A percentile compares a stretch with the other conserved stretches of the same genome.
phyloP scores from a whole-genome alignment of 2,329 filamentous ascomycete species.

The Paraphaeosphaeria sporulosa region DNA sequence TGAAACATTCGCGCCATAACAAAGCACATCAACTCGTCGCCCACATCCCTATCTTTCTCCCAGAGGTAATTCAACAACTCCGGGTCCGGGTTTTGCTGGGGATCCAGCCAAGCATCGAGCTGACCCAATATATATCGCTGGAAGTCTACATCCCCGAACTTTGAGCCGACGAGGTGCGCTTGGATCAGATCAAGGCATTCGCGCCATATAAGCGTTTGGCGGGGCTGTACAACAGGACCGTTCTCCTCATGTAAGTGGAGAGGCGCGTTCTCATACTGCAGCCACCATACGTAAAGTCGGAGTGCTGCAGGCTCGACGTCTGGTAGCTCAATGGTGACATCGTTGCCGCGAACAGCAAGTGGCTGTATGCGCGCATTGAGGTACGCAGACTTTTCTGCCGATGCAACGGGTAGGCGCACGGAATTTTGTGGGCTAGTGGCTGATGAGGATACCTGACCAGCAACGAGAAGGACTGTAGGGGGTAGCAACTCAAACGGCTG shows the following conservation, averaged over 20 bases:
- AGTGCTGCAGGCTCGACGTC: conserved; percentile 23
- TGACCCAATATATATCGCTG: conserved; percentile 12
- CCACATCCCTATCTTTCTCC: background rate
- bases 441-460: conserved; percentile 18
- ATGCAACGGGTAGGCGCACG: conserved; percentile 8
- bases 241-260: conserved; percentile 2
- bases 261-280: conserved; percentile 10
- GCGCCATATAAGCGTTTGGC: conserved; percentile 10
- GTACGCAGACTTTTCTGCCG: conserved; percentile 18
- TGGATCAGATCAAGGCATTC: conserved; percentile 25
- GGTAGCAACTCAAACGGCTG: background rate
- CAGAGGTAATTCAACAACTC: conserved; percentile 15
- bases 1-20: conserved; percentile 16
- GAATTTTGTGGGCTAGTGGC: conserved; percentile 17
- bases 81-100: conserved; percentile 1
- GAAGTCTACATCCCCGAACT: conserved; percentile 16
- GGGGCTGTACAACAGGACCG: background rate
- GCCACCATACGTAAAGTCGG: conserved; percentile 23
- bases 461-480: conserved; percentile 16
- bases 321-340: conserved; percentile 10
- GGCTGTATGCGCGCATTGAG: conserved; percentile 16
- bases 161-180: conserved; percentile 26
- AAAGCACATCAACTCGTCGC: conserved; percentile 12
- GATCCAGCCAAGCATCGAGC: conserved; percentile 10
- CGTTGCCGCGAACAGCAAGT: background rate